Percentiles rank a stretch among this genome's conserved stretches.
Evolutionary conservation across 805 yeast genomes (phyloP).

Genomic region (Yamadazyma sp.): DNA sequence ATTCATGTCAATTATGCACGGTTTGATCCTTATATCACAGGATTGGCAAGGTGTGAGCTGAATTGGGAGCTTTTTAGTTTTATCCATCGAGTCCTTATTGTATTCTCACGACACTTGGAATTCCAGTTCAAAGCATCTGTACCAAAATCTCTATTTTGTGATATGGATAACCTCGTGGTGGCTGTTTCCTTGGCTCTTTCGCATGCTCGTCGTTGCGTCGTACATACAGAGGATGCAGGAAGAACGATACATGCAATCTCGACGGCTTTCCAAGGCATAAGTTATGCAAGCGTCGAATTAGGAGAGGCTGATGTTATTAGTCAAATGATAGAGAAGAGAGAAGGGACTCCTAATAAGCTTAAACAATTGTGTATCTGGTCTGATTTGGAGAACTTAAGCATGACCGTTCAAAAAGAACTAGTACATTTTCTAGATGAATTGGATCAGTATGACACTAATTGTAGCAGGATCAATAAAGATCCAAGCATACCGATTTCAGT

Average conservation of each 20-base stretch:
- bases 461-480: slow-evolving; percentile 6
- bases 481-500: slow-evolving; percentile 5
- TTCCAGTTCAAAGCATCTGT: no score
- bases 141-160: no score
- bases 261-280: no score
- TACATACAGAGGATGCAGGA: slow-evolving; percentile 4
- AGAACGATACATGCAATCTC: slow-evolving; percentile 3
- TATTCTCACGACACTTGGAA: no score
- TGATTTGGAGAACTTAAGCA: slow-evolving; percentile 7
- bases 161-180: slow-evolving; percentile 6
- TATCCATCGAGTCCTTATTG: no score
- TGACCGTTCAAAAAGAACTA: slow-evolving; percentile 17
- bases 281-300: no score
- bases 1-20: no score
- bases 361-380: slow-evolving; percentile 6
- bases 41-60: no score
- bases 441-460: slow-evolving; percentile 23
- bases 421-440: slow-evolving; percentile 20
- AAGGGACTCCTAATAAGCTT: no score
- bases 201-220: slow-evolving; percentile 1
- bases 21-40: no score
- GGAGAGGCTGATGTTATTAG: not conserved
- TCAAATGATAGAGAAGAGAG: slow-evolving; percentile 7
- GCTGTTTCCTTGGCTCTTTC: slow-evolving; percentile 8
- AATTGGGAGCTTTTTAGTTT: no score